Conservation (phyloP, 495 filamentous ascomycete genomes). For the Letharia columbiana region DNA sequence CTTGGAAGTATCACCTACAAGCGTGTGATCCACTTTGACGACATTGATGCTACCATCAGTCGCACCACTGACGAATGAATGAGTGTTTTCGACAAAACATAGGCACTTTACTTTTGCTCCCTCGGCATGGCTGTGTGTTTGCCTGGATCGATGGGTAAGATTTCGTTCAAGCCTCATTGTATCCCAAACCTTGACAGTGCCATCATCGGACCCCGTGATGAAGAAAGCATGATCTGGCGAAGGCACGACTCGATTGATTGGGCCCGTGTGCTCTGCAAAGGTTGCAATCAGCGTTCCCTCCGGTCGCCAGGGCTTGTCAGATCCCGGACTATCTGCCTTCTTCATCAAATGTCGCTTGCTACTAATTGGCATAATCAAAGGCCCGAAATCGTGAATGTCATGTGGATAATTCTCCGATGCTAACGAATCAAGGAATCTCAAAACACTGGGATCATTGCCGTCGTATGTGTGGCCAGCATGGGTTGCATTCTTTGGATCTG, state of each 20-base stretch:
- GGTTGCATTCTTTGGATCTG: constrained; percentile 32
- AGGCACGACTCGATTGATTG: constrained; percentile 73
- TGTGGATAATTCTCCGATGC: constrained; percentile 86
- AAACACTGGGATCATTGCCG: constrained; percentile 81
- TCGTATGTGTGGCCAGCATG: constrained; percentile 59
- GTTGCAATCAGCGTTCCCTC: constrained; percentile 74
- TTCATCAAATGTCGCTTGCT: constrained; percentile 54
- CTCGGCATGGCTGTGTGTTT: constrained; percentile 66
- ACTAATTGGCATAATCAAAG: constrained; percentile 62
- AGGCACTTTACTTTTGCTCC: constrained; percentile 68
- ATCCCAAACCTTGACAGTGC: constrained; percentile 90
- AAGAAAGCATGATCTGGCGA: constrained; percentile 94
- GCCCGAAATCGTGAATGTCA: constrained; percentile 63
- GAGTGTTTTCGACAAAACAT: constrained; percentile 87
- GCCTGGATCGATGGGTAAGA: constrained; percentile 75
- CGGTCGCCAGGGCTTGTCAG: constrained; percentile 66
- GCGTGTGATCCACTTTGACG: constrained; percentile 71
- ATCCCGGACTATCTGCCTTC: constrained; percentile 42
- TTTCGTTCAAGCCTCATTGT: constrained; percentile 81
- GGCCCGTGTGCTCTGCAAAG: constrained; percentile 76
- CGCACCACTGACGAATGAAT: constrained; percentile 82
- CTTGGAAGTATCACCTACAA: constrained; percentile 48
- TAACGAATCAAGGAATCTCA: constrained; percentile 78
- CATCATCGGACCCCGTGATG: constrained; percentile 86
- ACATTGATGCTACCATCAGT: constrained; percentile 87